Base-by-base conservation (phyloP, 2,329 filamentous ascomycete genomes). In the Lasiodiplodia citricola region DNA sequence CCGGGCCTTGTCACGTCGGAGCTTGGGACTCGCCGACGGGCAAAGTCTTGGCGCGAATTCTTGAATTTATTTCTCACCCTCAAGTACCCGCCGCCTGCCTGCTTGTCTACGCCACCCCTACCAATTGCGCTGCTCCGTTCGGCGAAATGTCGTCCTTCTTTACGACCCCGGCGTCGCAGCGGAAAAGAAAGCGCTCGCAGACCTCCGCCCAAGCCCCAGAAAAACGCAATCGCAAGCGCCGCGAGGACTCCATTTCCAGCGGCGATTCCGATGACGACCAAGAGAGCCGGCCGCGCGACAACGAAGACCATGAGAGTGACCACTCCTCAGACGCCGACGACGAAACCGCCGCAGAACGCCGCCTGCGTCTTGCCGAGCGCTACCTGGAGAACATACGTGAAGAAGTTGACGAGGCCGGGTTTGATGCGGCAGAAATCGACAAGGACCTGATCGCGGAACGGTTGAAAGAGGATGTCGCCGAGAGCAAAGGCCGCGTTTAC, bases 351-450 rank as follows among this genome's bases (percentile, higher is more conserved):
- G 94, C 93, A 44, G 94, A 97, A 77, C 91, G 93, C 79, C 87
- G 96, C 74, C 82, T 97, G 75, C 89, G 93, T 72, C 87, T 99
- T 35, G 96, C 96, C 37, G 93, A 98, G 82, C 90, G 92, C 75
- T 98, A 99, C 79, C 87, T 99, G 67, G 91, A 97, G 67, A 97
- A 97, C 77, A 90, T 97, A 71, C 89, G 91, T 75, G 87, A 92
- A 75, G 92, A 97, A 73, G 81, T 84, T 31, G 91, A 96, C 74
- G 91, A 93, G 72, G 87, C 87, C 66, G 96, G 94, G 50, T 99
- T 98, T 76, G 94, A 99, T 81, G 96, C 96, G 8, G 94, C 91
- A 74, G 93, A 98, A 66, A 92, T 99, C 69, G 96, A 98, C 81
- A 87, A 91, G 69, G 96, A 99, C 77, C 83, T 97, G 74, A 94